Percentiles rank a stretch among this genome's conserved stretches.
These are phyloP conservation scores for Thelonectria blattea DNA, from an alignment of 2,329 filamentous ascomycete species.

Conservation along the genomic window DNA sequence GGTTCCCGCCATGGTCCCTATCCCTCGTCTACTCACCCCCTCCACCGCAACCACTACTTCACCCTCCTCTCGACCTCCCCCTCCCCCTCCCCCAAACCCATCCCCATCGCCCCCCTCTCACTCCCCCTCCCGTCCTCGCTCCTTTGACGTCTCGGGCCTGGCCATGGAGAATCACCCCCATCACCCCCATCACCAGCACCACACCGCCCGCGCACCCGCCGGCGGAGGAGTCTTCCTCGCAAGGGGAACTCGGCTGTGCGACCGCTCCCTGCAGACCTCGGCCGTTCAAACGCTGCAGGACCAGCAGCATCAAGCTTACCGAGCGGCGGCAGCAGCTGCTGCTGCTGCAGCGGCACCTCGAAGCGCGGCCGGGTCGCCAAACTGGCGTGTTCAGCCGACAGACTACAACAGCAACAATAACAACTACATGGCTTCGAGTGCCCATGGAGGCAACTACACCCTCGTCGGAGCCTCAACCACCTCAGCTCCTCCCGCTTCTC, in stretches of 20 bases:
- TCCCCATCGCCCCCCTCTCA: neutral
- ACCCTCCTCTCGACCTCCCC: neutral
- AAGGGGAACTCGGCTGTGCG: neutral
- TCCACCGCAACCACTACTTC: neutral
- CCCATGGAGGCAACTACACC: slow-evolving; percentile 22
- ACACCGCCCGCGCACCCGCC: no score
- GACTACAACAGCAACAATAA: slow-evolving; percentile 13
- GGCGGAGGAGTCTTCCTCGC: neutral
- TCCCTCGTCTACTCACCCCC: slow-evolving; percentile 3
- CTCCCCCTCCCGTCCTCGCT: neutral
- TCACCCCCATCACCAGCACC: neutral
- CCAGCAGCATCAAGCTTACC: slow-evolving; percentile 6
- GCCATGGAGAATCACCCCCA: slow-evolving; percentile 8
- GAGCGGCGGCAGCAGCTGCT: slow-evolving; percentile 23
- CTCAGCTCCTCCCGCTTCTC: neutral
- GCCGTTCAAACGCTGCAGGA: slow-evolving; percentile 9
- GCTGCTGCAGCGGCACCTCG: slow-evolving; percentile 14
- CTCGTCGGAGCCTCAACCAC: slow-evolving; percentile 1
- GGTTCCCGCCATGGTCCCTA: slow-evolving; percentile 12
- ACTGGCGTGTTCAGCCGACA: slow-evolving; percentile 28
- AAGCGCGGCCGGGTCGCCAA: slow-evolving; percentile 26
- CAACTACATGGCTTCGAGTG: slow-evolving; percentile 2
- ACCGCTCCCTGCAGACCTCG: slow-evolving; percentile 19
- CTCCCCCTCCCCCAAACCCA: neutral
- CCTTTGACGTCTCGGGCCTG: neutral